phyloP scores from a whole-genome alignment of 2,329 filamentous ascomycete species.

The Fusarium abutilonis region DNA sequence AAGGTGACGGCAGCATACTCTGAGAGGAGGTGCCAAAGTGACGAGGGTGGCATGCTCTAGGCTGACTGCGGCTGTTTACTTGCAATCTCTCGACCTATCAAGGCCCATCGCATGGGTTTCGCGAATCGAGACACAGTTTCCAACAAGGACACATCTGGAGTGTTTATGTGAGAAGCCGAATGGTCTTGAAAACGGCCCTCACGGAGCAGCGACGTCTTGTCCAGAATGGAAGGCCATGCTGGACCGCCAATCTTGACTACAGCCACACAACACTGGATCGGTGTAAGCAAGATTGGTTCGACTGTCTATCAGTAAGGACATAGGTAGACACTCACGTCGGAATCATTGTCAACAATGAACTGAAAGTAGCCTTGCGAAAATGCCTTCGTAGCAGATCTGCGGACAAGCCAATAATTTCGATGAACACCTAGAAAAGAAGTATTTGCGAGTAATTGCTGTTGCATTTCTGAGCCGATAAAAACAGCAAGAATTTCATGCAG shows the following conservation, averaged over 20 bases:
- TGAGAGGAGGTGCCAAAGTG: rapidly evolving
- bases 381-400: not conserved
- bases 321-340: not conserved
- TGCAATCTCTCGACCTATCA: not conserved
- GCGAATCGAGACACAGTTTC: not conserved
- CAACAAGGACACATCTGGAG: not conserved
- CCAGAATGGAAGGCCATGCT: not conserved
- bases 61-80: not conserved
- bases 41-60: not conserved
- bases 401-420: not conserved
- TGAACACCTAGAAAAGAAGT: rapidly evolving
- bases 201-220: rapidly evolving
- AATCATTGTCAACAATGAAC: not conserved
- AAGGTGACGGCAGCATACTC: not conserved
- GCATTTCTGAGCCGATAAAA: not conserved
- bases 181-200: rapidly evolving
- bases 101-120: not conserved
- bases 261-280: not conserved
- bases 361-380: not conserved
- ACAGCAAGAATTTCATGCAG: rapidly evolving
- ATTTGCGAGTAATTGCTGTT: not conserved
- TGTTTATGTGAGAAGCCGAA: not conserved
- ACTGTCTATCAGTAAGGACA: too few species aligned
- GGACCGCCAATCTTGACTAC: not conserved
- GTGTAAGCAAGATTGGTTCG: not conserved